Conservation (phyloP, 192 early-diverging fungal species). For the Geranomyces variabilis region DNA sequence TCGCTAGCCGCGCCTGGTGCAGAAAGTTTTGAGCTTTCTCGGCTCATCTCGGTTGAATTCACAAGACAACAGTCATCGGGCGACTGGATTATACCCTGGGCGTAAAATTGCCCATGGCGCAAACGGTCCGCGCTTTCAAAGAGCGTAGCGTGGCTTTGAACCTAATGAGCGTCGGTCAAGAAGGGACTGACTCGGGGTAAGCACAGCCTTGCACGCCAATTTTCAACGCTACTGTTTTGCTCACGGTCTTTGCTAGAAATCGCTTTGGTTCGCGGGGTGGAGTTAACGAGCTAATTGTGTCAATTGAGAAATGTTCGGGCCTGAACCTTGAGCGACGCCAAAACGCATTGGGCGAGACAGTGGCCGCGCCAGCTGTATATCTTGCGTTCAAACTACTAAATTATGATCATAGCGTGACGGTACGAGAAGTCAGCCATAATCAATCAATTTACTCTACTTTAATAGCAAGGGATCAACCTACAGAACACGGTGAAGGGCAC, state of each 20-base stretch:
- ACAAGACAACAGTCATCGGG: constrained; percentile 50
- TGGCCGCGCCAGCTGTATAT: constrained; percentile 35
- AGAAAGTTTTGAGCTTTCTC: background rate
- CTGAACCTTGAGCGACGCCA: constrained; percentile 14
- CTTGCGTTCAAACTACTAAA: constrained; percentile 42
- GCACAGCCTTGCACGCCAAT: background rate
- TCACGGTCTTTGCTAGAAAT: background rate
- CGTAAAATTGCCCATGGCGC: constrained; percentile 53
- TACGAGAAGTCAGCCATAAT: background rate
- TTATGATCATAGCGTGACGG: constrained; percentile 40
- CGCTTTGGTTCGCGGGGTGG: constrained; percentile 35
- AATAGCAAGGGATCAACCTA: background rate
- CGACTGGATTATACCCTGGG: constrained; percentile 54
- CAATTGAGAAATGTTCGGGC: constrained; percentile 32
- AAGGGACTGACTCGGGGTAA: background rate
- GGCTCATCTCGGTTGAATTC: background rate
- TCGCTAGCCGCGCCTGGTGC: background rate
- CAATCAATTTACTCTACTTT: too few species aligned
- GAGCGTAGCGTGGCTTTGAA: constrained; percentile 51
- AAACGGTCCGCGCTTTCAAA: constrained; percentile 55
- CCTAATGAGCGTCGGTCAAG: background rate
- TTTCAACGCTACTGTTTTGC: background rate
- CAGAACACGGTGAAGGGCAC: constrained; percentile 38
- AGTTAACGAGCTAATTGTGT: constrained; percentile 46
- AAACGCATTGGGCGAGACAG: background rate